These are phyloP conservation scores for Globisporangium perplexum DNA, from an alignment of 352 stramenopile genomes.

Conservation along the genomic window DNA sequence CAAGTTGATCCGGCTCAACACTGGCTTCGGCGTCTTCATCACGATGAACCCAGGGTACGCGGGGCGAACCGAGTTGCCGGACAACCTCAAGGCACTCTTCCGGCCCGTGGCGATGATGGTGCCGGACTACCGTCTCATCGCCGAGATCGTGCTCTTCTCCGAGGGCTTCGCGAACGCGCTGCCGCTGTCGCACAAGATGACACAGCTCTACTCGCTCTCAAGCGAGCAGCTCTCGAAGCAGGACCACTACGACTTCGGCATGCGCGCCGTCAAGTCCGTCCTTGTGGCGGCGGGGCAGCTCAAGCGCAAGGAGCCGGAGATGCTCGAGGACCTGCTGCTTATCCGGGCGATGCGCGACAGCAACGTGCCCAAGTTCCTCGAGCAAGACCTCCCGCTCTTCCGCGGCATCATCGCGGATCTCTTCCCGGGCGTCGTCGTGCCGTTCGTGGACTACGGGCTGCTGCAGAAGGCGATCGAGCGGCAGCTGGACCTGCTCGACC, in stretches of 20 bases:
- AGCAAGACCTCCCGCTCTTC: slow-evolving; percentile 93
- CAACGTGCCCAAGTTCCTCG: slow-evolving; percentile 94
- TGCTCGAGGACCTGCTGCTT: slow-evolving; percentile 91
- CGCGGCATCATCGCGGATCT: slow-evolving; percentile 92
- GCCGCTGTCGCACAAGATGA: slow-evolving; percentile 93
- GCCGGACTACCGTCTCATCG: slow-evolving; percentile 92
- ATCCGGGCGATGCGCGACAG: slow-evolving; percentile 96
- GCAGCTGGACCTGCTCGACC: slow-evolving; percentile 59
- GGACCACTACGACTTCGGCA: slow-evolving; percentile 94
- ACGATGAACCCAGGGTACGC: slow-evolving; percentile 95
- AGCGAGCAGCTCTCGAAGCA: slow-evolving; percentile 94
- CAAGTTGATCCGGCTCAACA: slow-evolving; percentile 88
- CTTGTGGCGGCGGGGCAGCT: slow-evolving; percentile 92
- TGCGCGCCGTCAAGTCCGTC: slow-evolving; percentile 92
- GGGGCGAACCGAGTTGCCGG: slow-evolving; percentile 88
- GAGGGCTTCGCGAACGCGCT: slow-evolving; percentile 92
- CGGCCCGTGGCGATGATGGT: slow-evolving; percentile 95
- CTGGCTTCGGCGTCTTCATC: slow-evolving; percentile 93
- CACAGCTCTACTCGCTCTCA: slow-evolving; percentile 90
- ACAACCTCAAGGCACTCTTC: slow-evolving; percentile 94
- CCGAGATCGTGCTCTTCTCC: slow-evolving; percentile 93
- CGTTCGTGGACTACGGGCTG: slow-evolving; percentile 92
- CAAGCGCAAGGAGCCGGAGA: slow-evolving; percentile 92
- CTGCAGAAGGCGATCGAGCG: slow-evolving; percentile 88
- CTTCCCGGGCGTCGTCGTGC: slow-evolving; percentile 91